Base-by-base conservation (phyloP, 176 grass and related monocot species). In the Triticum dicoccoides region DNA sequence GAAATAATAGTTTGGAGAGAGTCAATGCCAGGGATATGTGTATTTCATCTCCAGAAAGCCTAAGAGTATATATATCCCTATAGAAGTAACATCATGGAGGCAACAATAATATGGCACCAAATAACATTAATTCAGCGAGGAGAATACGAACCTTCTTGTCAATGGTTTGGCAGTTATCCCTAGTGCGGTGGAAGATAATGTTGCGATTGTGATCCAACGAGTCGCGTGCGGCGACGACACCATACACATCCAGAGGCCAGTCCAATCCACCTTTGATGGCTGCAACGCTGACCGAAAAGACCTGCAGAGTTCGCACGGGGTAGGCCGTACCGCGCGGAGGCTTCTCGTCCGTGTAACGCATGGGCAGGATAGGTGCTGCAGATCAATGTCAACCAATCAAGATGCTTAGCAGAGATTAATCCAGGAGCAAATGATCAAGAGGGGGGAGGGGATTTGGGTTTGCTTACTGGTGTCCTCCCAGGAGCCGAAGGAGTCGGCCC, bases 201-300 rank as follows among this genome's bases (percentile, higher is more conserved):
- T 64, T 80, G 13, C 77, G 77, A 2, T 25, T 80, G 34, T 5
- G 11, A 24, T 80, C 78, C 9, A 80, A 8, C 2, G 5, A 3
- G 78, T 80, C 78, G 1, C 78, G 37, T 27, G 64, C 14, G 1
- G 78, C 78, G 45, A 80, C 35, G 3, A 80, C 20, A 80, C 78
- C 78, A 4, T 45, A 80, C 61, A 80, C 78, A 65, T 80, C 78
- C 25, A 80, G 38, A 0, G 78, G 78, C 61, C 38, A 80, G 14
- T 65, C 7, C 18, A 80, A 47, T 61, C 14, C 78, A 24, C 25
- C 78, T 44, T 5, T 25, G 17, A 80, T 39, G 17, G 35, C 61
- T 65, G 37, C 39, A 44, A 80, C 61, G 38, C 29, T 44, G 38
- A 11, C 78, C 64, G 78, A 65, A 11, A 65, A 65, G 8, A 80